These are phyloP conservation scores for Cucumis variabilis DNA, from an alignment of 331 rosid genomes.

Conservation along the genomic window DNA sequence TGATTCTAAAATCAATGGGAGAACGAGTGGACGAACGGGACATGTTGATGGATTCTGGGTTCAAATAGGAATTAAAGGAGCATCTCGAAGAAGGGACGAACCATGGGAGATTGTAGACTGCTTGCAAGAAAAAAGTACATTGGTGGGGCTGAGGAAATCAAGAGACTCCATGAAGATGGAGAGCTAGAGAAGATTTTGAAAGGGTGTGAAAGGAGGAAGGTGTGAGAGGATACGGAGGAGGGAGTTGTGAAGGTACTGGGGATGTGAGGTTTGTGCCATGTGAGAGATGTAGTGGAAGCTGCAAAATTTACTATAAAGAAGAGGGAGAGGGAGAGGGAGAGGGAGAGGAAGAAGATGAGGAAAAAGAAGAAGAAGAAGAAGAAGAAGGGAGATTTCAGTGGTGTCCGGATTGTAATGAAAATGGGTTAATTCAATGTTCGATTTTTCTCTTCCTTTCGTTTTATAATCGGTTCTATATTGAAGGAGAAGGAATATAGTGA, in stretches of 20 bases:
- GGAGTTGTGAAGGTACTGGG: slow-evolving; percentile 76
- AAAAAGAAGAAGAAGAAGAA: slow-evolving; percentile 36
- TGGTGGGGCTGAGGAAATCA: slow-evolving; percentile 91
- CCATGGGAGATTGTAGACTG: slow-evolving; percentile 69
- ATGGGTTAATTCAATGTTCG: slow-evolving; percentile 83
- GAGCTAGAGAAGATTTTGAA: slow-evolving; percentile 72
- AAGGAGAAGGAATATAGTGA: no score
- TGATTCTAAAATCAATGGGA: slow-evolving; percentile 67
- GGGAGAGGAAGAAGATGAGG: slow-evolving; percentile 38
- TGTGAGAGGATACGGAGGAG: background rate
- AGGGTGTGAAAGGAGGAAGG: slow-evolving; percentile 51
- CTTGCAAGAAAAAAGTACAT: slow-evolving; percentile 64
- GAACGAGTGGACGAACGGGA: slow-evolving; percentile 82
- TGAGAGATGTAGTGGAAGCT: slow-evolving; percentile 86
- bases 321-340: slow-evolving; percentile 31
- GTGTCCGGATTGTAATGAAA: slow-evolving; percentile 91
- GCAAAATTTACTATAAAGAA: slow-evolving; percentile 77
- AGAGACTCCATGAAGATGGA: slow-evolving; percentile 75
- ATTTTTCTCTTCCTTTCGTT: no score
- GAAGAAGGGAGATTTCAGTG: slow-evolving; percentile 75
- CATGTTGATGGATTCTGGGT: slow-evolving; percentile 90
- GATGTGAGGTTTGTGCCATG: slow-evolving; percentile 95
- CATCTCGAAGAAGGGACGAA: slow-evolving; percentile 50
- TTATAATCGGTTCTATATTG: no score
- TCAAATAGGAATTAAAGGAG: slow-evolving; percentile 83